Evolutionary conservation across 2,329 filamentous ascomycete genomes (phyloP), one percentile per base, ranked within the genome.

Genomic region (Graphiopsis chlorocephala): DNA sequence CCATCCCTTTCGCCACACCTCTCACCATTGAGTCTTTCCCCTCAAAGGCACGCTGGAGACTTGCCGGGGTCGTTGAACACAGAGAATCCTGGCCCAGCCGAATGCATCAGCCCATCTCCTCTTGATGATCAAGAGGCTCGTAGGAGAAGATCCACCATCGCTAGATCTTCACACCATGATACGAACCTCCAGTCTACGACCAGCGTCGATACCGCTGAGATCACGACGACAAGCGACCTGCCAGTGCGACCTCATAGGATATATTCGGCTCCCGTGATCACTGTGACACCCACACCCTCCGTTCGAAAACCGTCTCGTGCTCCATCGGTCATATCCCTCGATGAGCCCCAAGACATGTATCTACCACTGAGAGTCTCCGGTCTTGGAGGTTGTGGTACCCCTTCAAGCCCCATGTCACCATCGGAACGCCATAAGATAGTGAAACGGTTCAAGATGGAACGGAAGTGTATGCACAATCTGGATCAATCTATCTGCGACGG

Each of bases 381-480:
- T 25, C 4, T 3, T 10, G 23, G 20, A 25, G 12, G 4, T 7
- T 45, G 25, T 15, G 17, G 12, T 12, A 31, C 26, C n/a, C 7
- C 15, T 11, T 2, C 8, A 2, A 25, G 35, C 5, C 33, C 35
- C n/a, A 42, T 58, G 55, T 29, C 55, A 45, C 33, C 35, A 10
- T 58, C 55, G 12, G 55, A 58, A 14, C 55, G 55, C 6, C 23
- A 45, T 7, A 26, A 35, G 17, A 45, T 58, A 25, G 15, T 58
- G 14, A 26, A 23, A 20, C 26, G 55, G 10, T 58, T 58, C 55
- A 38, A 45, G 25, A 45, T 58, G 14, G 55, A 58, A 17, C 55
- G 33, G 11, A 35, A 58, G 20, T 35, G 33, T 15, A 58, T 58
- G 55, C 55, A 58, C 55, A 58, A 58, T n/a, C 33, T 58, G 20